Conservation (phyloP, 768 basidiomycete genomes). For the Hygrophorus russula region DNA sequence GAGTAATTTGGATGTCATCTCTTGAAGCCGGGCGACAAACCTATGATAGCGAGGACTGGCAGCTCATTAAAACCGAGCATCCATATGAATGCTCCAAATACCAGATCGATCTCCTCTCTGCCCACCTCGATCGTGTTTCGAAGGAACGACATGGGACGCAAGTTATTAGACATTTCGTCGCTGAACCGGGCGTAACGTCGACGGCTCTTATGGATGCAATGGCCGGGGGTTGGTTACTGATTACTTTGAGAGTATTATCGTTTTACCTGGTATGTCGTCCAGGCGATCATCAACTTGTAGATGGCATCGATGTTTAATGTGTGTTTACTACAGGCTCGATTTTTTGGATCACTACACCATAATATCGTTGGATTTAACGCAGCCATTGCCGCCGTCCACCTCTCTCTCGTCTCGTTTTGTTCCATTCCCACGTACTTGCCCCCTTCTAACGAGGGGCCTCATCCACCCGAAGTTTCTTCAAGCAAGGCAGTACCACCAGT, state of each 20-base stretch:
- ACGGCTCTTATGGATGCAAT: constrained; percentile 44
- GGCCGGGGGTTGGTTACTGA: constrained; percentile 32
- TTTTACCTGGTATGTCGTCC: constrained; percentile 52
- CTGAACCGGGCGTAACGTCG: constrained; percentile 59
- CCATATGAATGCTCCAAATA: constrained; percentile 71
- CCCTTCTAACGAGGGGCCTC: constrained; percentile 5
- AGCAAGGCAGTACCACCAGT: constrained; percentile 20
- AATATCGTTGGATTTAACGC: constrained; percentile 51
- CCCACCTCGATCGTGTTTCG: constrained; percentile 40
- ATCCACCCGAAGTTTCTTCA: constrained; percentile 6
- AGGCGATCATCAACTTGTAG: background rate
- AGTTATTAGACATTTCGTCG: constrained; percentile 44
- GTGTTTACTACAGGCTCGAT: constrained; percentile 40
- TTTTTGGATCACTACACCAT: constrained; percentile 57
- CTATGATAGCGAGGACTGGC: constrained; percentile 62
- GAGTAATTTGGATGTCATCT: constrained; percentile 77
- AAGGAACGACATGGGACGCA: constrained; percentile 13
- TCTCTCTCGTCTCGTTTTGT: constrained; percentile 47
- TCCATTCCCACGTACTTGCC: constrained; percentile 30
- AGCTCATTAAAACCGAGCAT: constrained; percentile 44
- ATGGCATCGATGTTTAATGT: background rate
- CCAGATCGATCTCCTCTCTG: constrained; percentile 59
- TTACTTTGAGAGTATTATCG: constrained; percentile 35
- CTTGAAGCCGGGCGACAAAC: constrained; percentile 43
- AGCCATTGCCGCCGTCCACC: constrained; percentile 54